Percentiles rank a stretch among this genome's conserved stretches.
phyloP scores from a whole-genome alignment of 495 filamentous ascomycete genomes.

The Rhizodiscina lignyota region DNA sequence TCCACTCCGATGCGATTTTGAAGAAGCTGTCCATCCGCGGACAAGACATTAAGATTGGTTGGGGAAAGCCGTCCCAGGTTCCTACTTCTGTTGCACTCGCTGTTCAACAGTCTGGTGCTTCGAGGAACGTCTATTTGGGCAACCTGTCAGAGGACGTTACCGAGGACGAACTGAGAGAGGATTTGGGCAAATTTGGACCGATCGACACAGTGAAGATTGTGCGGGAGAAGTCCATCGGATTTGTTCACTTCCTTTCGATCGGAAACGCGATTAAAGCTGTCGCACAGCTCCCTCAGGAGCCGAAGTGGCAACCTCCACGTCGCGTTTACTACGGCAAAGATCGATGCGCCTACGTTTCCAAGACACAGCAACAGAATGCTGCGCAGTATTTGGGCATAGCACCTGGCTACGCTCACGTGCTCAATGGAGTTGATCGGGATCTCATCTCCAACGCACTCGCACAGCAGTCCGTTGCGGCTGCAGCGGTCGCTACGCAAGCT shows the following conservation, averaged over 20 bases:
- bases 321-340: conserved; percentile 98
- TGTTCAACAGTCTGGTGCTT: conserved; percentile 93
- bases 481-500: conserved; percentile 88
- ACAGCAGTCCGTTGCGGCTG: conserved; percentile 92
- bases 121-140: conserved; percentile 94
- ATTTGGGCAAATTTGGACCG: conserved; percentile 88
- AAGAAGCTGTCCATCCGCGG: conserved; percentile 97
- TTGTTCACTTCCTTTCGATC: conserved; percentile 95
- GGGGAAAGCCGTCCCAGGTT: conserved; percentile 97
- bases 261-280: conserved; percentile 99
- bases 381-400: conserved; percentile 96
- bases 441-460: conserved; percentile 90
- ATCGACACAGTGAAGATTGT: conserved; percentile 98
- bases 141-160: conserved; percentile 79
- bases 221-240: conserved; percentile 93
- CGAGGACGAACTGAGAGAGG: conserved; percentile 86
- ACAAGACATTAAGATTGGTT: conserved; percentile 98
- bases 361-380: conserved; percentile 98
- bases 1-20: conserved; percentile 97
- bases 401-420: conserved; percentile 89
- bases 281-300: conserved; percentile 83
- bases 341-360: conserved; percentile 93
- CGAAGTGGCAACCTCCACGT: conserved; percentile 88
- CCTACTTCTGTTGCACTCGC: conserved; percentile 91
- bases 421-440: conserved; percentile 89